Conservation (phyloP, 129 eudicot genomes). For the Calendula officinalis region DNA sequence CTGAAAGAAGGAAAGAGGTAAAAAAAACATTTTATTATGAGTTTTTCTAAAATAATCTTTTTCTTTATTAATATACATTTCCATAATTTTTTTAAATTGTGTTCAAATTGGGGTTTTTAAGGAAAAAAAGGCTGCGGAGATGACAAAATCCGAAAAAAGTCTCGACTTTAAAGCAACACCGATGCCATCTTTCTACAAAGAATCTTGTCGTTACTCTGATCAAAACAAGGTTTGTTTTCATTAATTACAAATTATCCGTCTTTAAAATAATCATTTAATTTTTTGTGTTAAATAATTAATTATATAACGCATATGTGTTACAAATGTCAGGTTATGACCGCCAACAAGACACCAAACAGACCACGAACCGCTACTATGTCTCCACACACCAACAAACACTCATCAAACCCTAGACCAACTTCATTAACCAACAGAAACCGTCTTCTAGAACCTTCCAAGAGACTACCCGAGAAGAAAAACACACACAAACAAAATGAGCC, state of each 20-base stretch:
- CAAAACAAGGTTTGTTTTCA: constrained; percentile 49
- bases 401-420: constrained; percentile 34
- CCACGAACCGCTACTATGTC: constrained; percentile 24
- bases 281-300: not conserved
- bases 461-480: constrained; percentile 26
- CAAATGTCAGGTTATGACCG: constrained; percentile 34
- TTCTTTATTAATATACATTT: not conserved
- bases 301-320: not conserved
- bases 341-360: constrained; percentile 34
- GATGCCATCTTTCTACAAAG: constrained; percentile 68
- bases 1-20: constrained; percentile 67
- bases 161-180: constrained; percentile 75
- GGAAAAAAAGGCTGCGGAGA: constrained; percentile 58
- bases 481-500: constrained; percentile 19
- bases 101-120: constrained; percentile 19
- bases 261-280: not conserved
- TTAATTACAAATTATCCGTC: not conserved
- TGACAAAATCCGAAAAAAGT: constrained; percentile 42
- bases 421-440: constrained; percentile 28
- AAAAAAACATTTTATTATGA: constrained; percentile 16
- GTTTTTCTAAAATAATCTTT: not conserved
- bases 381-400: constrained; percentile 21
- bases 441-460: constrained; percentile 19
- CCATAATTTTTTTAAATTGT: not conserved
- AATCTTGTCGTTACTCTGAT: constrained; percentile 32